Percentiles rank a stretch among this genome's conserved stretches.
Conservation (phyloP, 306 rosid species). For the Comarum palustre region DNA sequence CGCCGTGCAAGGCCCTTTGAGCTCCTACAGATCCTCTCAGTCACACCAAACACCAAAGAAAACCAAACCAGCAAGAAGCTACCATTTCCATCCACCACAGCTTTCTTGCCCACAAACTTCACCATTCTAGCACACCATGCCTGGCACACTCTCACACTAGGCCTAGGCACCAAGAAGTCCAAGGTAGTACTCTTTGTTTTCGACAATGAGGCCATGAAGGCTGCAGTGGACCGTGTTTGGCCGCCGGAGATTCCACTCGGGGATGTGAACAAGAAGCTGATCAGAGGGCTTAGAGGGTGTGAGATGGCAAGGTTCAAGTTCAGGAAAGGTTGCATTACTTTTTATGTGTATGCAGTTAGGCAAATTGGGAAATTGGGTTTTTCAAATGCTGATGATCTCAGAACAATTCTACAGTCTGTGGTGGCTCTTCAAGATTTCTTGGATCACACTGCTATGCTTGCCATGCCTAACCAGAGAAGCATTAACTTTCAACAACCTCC, state of each 20-base stretch:
- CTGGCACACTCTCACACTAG: conserved; percentile 91
- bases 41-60: conserved; percentile 53
- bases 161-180: conserved; percentile 91
- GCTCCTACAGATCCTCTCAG: conserved; percentile 67
- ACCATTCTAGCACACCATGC: conserved; percentile 96
- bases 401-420: conserved; percentile 66
- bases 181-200: conserved; percentile 79
- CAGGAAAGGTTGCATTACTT: conserved; percentile 88
- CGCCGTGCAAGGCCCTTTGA: conserved; percentile 72
- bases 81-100: conserved; percentile 81
- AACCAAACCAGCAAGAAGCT: conserved; percentile 10
- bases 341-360: conserved; percentile 89
- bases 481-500: conserved; percentile 56
- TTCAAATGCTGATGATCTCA: conserved; percentile 65
- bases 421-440: conserved; percentile 86
- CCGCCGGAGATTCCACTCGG: conserved; percentile 83
- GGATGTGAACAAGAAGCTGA: conserved; percentile 73
- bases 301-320: conserved; percentile 96
- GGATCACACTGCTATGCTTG: conserved; percentile 94
- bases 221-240: conserved; percentile 60
- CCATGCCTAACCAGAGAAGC: conserved; percentile 83
- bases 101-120: conserved; percentile 89
- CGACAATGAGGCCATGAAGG: conserved; percentile 61
- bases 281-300: conserved; percentile 59
- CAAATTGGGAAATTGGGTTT: conserved; percentile 58